Conservation (phyloP, 306 rosid genomes). For the Trichosanthes cucumerina region DNA sequence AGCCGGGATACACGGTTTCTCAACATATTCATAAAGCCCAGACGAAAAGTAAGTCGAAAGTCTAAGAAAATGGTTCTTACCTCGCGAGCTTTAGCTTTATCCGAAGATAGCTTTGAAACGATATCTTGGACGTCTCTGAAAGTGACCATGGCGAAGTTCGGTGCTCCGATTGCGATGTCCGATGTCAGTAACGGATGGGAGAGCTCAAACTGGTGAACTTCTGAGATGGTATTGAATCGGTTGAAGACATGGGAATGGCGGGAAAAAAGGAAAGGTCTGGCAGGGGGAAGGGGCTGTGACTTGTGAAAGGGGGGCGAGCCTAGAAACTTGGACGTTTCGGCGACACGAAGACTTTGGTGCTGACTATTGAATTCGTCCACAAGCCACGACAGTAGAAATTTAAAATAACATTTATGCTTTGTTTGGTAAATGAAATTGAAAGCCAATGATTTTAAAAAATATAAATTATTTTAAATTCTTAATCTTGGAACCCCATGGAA, state of each 20-base stretch:
- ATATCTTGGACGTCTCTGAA: conserved; percentile 78
- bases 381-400: no score
- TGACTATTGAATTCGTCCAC: neutral
- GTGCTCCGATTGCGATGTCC: conserved; percentile 9
- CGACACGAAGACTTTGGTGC: neutral
- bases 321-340: neutral
- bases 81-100: conserved; percentile 78
- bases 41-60: neutral
- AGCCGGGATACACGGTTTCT: neutral
- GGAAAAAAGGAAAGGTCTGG: conserved; percentile 20
- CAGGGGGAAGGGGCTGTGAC: neutral
- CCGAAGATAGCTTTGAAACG: conserved; percentile 64
- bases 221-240: conserved; percentile 14
- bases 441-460: no score
- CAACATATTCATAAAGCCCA: conserved; percentile 3
- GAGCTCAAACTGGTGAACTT: conserved; percentile 5
- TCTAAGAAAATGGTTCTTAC: conserved; percentile 21
- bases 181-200: neutral
- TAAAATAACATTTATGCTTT: no score
- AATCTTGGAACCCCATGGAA: no score
- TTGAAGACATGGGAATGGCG: conserved; percentile 20
- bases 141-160: conserved; percentile 30
- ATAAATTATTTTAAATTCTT: no score
- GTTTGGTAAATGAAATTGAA: no score
- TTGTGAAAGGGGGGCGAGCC: neutral